Conservation (phyloP, 2,329 filamentous ascomycete species). For the Penicillium expansum region DNA sequence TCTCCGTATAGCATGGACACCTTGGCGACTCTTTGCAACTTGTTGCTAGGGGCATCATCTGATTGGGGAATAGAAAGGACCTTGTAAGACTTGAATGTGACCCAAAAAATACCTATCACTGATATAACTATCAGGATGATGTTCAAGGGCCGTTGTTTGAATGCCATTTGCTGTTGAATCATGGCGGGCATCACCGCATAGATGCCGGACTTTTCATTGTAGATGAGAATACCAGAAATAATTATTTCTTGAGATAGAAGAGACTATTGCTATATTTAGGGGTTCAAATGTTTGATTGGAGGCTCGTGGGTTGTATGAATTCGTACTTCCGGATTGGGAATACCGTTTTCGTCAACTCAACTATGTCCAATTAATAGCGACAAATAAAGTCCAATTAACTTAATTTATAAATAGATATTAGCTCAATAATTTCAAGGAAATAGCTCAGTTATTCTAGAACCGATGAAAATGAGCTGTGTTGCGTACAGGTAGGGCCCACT, state of each 20-base stretch:
- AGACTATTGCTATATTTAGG: not conserved
- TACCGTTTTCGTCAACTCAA: not conserved
- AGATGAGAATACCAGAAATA: not conserved
- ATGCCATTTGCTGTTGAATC: not conserved
- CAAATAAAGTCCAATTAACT: not conserved
- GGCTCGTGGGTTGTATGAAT: not conserved
- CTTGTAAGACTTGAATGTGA: not conserved
- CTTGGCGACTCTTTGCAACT: conserved; percentile 26
- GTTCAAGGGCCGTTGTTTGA: not conserved
- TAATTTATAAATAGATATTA: not conserved
- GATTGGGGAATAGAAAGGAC: not conserved
- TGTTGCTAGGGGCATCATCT: not conserved
- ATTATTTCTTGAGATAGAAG: not conserved
- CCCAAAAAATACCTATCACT: not conserved
- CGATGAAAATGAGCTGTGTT: not conserved
- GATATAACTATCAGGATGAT: not conserved
- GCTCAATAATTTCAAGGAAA: not conserved
- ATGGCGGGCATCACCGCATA: not conserved
- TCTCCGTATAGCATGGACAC: conserved; percentile 37
- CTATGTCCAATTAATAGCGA: not conserved
- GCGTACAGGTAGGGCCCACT: not conserved
- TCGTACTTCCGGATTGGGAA: conserved; percentile 7
- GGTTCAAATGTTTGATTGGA: not conserved
- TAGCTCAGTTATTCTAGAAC: not conserved
- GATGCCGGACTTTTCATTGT: not conserved